These are phyloP conservation scores for Coniochaeta pulveracea DNA, from an alignment of 2,329 filamentous ascomycete genomes.

Conservation along the genomic window DNA sequence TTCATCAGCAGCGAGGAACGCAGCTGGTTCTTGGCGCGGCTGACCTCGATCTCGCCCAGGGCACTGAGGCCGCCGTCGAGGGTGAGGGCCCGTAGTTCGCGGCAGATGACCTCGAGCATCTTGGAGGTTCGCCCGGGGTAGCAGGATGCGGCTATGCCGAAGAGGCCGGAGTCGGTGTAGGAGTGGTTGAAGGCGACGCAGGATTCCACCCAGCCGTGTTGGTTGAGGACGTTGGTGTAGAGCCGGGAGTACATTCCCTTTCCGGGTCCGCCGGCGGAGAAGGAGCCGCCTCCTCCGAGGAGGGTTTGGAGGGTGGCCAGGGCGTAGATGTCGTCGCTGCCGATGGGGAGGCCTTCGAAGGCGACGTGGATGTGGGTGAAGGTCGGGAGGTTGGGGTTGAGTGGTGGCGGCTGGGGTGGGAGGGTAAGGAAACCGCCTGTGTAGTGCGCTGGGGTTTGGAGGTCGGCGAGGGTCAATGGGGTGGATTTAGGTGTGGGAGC, in stretches of 20 bases:
- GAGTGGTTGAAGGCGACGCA: conserved; percentile 96
- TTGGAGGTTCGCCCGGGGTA: conserved; percentile 63
- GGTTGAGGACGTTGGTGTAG: conserved; percentile 96
- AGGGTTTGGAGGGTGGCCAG: conserved; percentile 92
- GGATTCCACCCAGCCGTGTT: conserved; percentile 93
- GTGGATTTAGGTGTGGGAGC: conserved; percentile 54
- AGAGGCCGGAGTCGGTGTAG: conserved; percentile 91
- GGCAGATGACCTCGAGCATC: conserved; percentile 94
- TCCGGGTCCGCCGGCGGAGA: conserved; percentile 89
- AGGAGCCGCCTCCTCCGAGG: conserved; percentile 89
- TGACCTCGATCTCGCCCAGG: conserved; percentile 67
- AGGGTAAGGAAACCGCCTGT: conserved; percentile 89
- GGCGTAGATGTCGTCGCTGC: conserved; percentile 87
- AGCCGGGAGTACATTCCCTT: conserved; percentile 99
- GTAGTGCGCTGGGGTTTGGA: conserved; percentile 63
- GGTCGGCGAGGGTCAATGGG: conserved; percentile 37
- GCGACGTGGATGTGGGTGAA: conserved; percentile 92
- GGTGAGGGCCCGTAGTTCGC: conserved; percentile 70
- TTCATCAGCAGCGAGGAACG: conserved; percentile 90
- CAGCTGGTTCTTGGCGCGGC: conserved; percentile 93
- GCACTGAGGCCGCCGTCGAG: conserved; percentile 63
- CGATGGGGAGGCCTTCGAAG: conserved; percentile 89
- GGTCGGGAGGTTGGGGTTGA: conserved; percentile 65
- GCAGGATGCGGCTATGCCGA: conserved; percentile 85
- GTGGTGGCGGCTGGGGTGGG: conserved; percentile 65